Percentiles rank a stretch among this genome's conserved stretches.
Evolutionary conservation across 2,329 filamentous ascomycete species (phyloP).

Genomic region (Chrysosporium keratinophilum): DNA sequence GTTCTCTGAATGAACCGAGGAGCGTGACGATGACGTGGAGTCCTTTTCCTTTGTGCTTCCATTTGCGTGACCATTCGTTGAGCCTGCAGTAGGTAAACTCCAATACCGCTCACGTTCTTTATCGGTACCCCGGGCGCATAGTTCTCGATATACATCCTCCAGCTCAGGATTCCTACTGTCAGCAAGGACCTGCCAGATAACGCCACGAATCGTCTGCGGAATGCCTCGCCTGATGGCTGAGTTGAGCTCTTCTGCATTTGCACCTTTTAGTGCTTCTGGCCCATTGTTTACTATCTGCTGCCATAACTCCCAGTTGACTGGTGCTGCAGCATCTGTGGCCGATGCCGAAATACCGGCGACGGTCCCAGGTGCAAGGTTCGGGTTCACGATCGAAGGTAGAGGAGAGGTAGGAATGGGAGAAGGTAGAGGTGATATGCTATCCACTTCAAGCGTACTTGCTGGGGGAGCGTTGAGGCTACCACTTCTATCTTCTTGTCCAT

Average conservation of each 20-base stretch:
- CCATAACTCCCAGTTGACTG: conserved; percentile 99
- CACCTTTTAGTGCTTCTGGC: conserved; percentile 73
- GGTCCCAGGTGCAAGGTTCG: conserved; percentile 69
- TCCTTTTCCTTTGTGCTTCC: conserved; percentile 52
- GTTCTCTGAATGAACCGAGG: conserved; percentile 69
- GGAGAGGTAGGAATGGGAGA: conserved; percentile 20
- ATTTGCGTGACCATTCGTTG: conserved; percentile 41
- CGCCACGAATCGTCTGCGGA: conserved; percentile 87
- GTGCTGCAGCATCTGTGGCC: conserved; percentile 50
- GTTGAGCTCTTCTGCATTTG: conserved; percentile 81
- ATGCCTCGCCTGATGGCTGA: conserved; percentile 87
- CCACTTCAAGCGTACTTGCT: conserved; percentile 34
- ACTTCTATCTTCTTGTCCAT: conserved; percentile 34
- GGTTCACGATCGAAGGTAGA: conserved; percentile 55
- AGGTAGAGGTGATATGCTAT: conserved; percentile 18
- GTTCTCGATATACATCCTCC: conserved; percentile 73
- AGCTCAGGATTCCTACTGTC: conserved; percentile 90
- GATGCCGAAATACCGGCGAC: conserved; percentile 68
- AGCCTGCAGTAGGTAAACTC: conserved; percentile 18
- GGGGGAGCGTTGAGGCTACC: conserved; percentile 39
- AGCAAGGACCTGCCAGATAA: conserved; percentile 95
- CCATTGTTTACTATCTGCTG: conserved; percentile 93
- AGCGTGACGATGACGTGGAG: conserved; percentile 63
- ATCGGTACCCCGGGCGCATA: conserved; percentile 68
- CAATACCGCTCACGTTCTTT: conserved; percentile 59